Evolutionary conservation across 2,329 filamentous ascomycete genomes (phyloP).

Genomic region (Neophaeococcomyces mojaviensis): DNA sequence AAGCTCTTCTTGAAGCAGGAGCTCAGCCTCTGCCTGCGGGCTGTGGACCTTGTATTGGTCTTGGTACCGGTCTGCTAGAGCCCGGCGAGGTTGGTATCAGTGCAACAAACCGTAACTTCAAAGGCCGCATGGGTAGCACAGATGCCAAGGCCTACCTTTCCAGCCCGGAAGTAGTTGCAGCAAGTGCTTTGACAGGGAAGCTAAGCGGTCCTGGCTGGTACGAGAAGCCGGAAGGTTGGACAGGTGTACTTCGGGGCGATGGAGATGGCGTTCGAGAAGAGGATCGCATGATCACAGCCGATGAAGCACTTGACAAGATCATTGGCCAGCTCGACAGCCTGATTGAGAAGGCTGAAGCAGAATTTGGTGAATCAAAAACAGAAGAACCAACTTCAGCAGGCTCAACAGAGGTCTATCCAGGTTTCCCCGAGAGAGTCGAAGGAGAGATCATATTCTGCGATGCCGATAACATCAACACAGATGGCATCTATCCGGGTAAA

Average conservation of each 20-base stretch:
- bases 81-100: constrained; percentile 79
- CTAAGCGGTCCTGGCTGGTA: constrained; percentile 67
- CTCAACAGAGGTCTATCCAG: constrained; percentile 65
- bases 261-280: constrained; percentile 59
- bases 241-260: constrained; percentile 55
- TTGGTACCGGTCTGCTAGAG: constrained; percentile 72
- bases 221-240: constrained; percentile 61
- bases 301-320: constrained; percentile 64
- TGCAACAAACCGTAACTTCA: constrained; percentile 82
- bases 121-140: constrained; percentile 77
- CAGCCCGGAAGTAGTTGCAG: constrained; percentile 85
- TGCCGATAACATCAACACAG: constrained; percentile 81
- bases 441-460: constrained; percentile 89
- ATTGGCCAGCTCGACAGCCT: constrained; percentile 60
- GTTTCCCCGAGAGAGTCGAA: constrained; percentile 73
- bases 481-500: constrained; percentile 85
- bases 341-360: constrained; percentile 48
- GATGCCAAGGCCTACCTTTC: constrained; percentile 78
- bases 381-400: neutral
- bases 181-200: constrained; percentile 61
- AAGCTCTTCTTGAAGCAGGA: constrained; percentile 71
- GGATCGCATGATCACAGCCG: constrained; percentile 58
- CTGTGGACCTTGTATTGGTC: constrained; percentile 80
- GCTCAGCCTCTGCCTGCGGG: constrained; percentile 62
- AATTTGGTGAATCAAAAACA: constrained; percentile 25